Base-by-base conservation (phyloP, 345 rosid species). In the Raphanus raphanistrum region DNA sequence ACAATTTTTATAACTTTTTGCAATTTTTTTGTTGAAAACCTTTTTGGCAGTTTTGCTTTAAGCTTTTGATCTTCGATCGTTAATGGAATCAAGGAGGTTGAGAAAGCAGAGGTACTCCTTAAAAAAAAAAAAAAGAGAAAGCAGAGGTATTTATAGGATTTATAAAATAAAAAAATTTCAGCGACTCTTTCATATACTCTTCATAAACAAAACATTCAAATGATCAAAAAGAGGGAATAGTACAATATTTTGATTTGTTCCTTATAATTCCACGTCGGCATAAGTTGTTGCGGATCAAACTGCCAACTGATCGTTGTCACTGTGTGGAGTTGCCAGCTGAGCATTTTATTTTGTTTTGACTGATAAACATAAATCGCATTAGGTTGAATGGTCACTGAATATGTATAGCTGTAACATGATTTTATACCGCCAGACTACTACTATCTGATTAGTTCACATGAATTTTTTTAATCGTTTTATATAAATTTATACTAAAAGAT, bases 301-400 rank as follows among this genome's bases (percentile, higher is more conserved):
- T 8, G 28, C 57, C 29, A 55, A 15, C 55, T 8, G 38, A 6
- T 55, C 12, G 63, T n/a, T 74, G 38, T 8, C 64, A 52, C 8
- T 31, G 6, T 48, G 16, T 31, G 35, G 35, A 63, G 16, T 63
- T 21, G 59, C 70, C 48, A 50, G 50, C 72, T 75, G 41, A 33
- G 58, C 58, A 52, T 58, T 52, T 32, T 63, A 8, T 63, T 16
- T 63, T 63, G 6, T 63, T 63, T 16, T 35, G 68, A 63, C 68
- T 33, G 48, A 16, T 33, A 3, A 63, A 35, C 48, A 16, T 16
- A 63, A 33, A 63, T 35, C 28, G n/a, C 28, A 33, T 33, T 32
- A 12, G 15, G 52, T 35, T 35, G 38, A 35, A 35, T 35, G 8
- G 38, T 35, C 7, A 35, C 10, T 35, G 41, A 35, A 35, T 35